phyloP scores from a whole-genome alignment of 192 early-diverging fungal species.

The Podila epicladia region DNA sequence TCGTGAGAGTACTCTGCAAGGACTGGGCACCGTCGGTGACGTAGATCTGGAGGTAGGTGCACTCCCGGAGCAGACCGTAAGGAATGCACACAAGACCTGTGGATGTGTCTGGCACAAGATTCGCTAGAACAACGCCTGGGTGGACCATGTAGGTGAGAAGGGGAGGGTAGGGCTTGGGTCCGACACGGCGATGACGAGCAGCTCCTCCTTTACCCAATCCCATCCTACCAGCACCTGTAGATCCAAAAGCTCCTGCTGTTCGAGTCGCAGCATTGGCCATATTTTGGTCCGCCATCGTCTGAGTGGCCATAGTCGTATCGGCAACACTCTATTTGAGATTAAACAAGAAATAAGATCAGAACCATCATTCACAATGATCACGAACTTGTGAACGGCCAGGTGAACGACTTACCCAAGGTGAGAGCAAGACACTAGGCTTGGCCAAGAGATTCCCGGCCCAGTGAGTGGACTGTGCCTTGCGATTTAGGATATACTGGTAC shows the following conservation, averaged over 20 bases:
- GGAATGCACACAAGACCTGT: conserved; percentile 18
- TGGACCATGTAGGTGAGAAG: conserved; percentile 18
- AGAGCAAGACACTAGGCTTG: conserved; percentile 55
- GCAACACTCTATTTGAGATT: conserved; percentile 16
- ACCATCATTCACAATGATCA: background rate
- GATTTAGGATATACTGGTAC: conserved; percentile 62
- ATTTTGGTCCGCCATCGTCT: conserved; percentile 16
- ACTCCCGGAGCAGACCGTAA: conserved; percentile 10
- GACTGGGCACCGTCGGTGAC: conserved; percentile 26
- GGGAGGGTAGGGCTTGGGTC: conserved; percentile 4
- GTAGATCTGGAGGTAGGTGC: conserved; percentile 28
- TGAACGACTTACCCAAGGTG: conserved; percentile 46
- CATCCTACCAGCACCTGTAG: background rate
- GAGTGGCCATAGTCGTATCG: conserved; percentile 12
- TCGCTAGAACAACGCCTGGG: conserved; percentile 17
- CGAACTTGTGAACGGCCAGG: background rate
- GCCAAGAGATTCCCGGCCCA: conserved; percentile 54
- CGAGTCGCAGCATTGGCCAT: background rate
- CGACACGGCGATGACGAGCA: conserved; percentile 16
- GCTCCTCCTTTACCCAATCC: conserved; percentile 24
- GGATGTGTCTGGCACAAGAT: conserved; percentile 11
- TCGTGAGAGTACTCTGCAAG: background rate
- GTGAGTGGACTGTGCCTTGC: conserved; percentile 46
- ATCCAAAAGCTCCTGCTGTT: background rate
- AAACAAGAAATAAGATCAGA: background rate